Conservation (phyloP, 352 stramenopile species). For the Globisporangium emineosum region DNA sequence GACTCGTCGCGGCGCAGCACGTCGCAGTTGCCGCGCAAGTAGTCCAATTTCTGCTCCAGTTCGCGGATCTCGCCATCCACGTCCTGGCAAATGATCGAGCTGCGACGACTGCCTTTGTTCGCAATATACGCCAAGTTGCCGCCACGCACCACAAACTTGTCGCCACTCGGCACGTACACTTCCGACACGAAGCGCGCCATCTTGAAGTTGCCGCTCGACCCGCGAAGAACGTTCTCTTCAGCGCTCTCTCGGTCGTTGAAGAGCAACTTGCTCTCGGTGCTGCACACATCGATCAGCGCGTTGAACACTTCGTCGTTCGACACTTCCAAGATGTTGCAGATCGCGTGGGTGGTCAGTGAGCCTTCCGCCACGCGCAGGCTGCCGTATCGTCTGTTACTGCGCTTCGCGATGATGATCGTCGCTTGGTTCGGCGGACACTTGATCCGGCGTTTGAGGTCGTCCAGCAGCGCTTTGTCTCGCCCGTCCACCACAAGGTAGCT, state of each 20-base stretch:
- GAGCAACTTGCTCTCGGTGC: slow-evolving; percentile 70
- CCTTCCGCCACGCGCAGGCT: slow-evolving; percentile 60
- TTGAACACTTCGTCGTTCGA: slow-evolving; percentile 81
- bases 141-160: slow-evolving; percentile 75
- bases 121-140: slow-evolving; percentile 82
- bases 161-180: slow-evolving; percentile 63
- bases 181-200: slow-evolving; percentile 69
- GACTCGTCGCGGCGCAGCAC: slow-evolving; percentile 52
- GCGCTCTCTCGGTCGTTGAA: slow-evolving; percentile 59
- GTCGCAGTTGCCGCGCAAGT: slow-evolving; percentile 42
- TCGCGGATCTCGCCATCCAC: slow-evolving; percentile 63
- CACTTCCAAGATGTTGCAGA: slow-evolving; percentile 78
- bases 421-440: slow-evolving; percentile 68
- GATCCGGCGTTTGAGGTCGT: slow-evolving; percentile 66
- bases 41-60: slow-evolving; percentile 47
- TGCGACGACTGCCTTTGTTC: slow-evolving; percentile 59
- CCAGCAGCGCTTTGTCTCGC: slow-evolving; percentile 69
- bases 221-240: slow-evolving; percentile 51
- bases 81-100: slow-evolving; percentile 74
- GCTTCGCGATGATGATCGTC: slow-evolving; percentile 78
- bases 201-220: slow-evolving; percentile 51
- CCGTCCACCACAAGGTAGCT: slow-evolving; percentile 80
- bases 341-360: slow-evolving; percentile 46
- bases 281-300: slow-evolving; percentile 73
- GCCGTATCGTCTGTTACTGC: slow-evolving; percentile 43